Base-by-base conservation (phyloP, 1,284 basidiomycete species). In the Leccinum fallax region DNA sequence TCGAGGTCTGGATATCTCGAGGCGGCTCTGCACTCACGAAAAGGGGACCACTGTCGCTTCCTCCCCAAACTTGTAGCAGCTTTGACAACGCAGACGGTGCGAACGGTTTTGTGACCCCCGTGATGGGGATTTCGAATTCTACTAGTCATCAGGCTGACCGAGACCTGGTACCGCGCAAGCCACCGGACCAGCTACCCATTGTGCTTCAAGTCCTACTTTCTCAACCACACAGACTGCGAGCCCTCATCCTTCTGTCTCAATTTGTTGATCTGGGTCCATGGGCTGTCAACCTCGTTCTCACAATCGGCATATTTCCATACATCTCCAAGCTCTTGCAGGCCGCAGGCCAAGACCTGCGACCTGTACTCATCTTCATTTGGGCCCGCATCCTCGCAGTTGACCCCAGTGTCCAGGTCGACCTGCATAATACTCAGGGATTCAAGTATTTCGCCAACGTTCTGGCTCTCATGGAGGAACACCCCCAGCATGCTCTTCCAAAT, bases 361-460 rank as follows among this genome's bases (percentile, higher is more conserved):
- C 97, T 1, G 96, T 99, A n/a, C 83, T 99, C 34, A 98, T 99
- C 68, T 99, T 98, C 80, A 98, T 99, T 65, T 99, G 97, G 97
- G 94, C 97, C 1, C 86, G 97, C 16, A 98, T 99, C 63, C 85
- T 98, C 24, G 97, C 97, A 2, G 95, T 98, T 32, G 97, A 98
- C 75, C 88, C 91, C 7, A 88, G 90, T 21, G 97, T 97, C 63
- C 97, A 98, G 74, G 85, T 89, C 52, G 97, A 99, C 71, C 79
- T 99, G 6, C 87, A 93, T 67, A 93, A 92, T 62, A 94, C 90
- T 60, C 85, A 88, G 62, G 94, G 93, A 0, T 95, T 91, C 80
- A 89, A 88, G 67, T 97, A 97, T 74, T 98, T 98, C 71, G 89
- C 94, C 16, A 87, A 88, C 49, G 85, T 96, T 34, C 83, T 97